These are phyloP conservation scores for Trichoderma sp. DNA, from an alignment of 2,329 filamentous ascomycete species.

Conservation along the genomic window DNA sequence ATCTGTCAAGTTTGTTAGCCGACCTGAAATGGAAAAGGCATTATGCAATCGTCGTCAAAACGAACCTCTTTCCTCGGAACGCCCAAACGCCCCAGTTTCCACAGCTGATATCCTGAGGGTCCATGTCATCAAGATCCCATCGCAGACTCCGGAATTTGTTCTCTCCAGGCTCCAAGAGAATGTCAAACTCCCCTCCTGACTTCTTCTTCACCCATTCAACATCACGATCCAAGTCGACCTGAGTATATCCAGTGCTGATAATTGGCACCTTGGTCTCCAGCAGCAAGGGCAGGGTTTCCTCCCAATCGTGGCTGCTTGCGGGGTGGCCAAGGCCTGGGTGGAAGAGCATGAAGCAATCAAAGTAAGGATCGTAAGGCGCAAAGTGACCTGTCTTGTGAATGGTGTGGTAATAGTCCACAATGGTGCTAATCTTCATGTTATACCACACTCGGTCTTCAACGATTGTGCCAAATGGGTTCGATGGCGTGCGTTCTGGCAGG, in stretches of 20 bases:
- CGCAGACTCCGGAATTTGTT: constrained; percentile 89
- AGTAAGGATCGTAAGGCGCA: constrained; percentile 94
- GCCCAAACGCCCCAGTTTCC: constrained; percentile 98
- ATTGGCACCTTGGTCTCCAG: constrained; percentile 95
- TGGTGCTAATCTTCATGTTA: constrained; percentile 94
- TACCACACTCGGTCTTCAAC: constrained; percentile 87
- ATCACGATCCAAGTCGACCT: constrained; percentile 90
- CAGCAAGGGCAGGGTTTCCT: constrained; percentile 81
- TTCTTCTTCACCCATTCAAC: constrained; percentile 86
- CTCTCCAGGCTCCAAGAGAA: constrained; percentile 87
- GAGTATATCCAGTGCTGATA: constrained; percentile 92
- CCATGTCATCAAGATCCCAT: constrained; percentile 96
- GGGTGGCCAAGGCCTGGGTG: constrained; percentile 95
- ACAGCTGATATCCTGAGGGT: constrained; percentile 89
- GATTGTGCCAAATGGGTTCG: constrained; percentile 90
- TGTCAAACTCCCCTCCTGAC: constrained; percentile 84
- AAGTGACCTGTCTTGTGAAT: constrained; percentile 89
- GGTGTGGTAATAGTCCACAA: constrained; percentile 97
- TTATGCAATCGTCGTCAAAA: background rate
- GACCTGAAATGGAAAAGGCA: background rate
- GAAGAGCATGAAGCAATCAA: constrained; percentile 96
- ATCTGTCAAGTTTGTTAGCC: constrained; percentile 43
- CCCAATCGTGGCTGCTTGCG: constrained; percentile 90
- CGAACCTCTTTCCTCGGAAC: constrained; percentile 93
- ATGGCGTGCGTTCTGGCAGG: constrained; percentile 76